Evolutionary conservation across 2,329 filamentous ascomycete species (phyloP).

Genomic region (Ceratocystis diversiconidia): DNA sequence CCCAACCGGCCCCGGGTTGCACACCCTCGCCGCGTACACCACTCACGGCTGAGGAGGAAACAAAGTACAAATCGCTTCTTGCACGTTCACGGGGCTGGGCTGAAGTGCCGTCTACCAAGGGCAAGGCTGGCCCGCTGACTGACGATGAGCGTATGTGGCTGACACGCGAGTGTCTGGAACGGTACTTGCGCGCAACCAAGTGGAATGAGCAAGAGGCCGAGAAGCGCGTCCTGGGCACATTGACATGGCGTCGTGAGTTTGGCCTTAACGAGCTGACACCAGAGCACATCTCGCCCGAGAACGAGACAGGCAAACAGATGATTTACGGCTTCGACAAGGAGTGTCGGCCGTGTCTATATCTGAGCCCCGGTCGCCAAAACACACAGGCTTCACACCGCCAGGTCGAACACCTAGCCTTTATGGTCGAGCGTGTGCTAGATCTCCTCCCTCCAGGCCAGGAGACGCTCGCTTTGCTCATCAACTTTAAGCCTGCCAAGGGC

Average conservation of each 20-base stretch:
- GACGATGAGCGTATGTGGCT: constrained; percentile 80
- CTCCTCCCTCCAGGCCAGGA: constrained; percentile 79
- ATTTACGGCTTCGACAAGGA: constrained; percentile 76
- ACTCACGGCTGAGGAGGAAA: constrained; percentile 61
- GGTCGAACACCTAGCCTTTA: constrained; percentile 87
- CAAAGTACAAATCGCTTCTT: constrained; percentile 70
- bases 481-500: constrained; percentile 69
- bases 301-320: constrained; percentile 92
- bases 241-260: constrained; percentile 84
- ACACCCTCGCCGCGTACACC: constrained; percentile 41
- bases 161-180: constrained; percentile 78
- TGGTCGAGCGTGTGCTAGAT: constrained; percentile 82
- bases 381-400: constrained; percentile 75
- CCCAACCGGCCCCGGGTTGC: constrained; percentile 40
- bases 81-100: constrained; percentile 41
- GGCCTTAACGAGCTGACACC: constrained; percentile 64
- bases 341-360: constrained; percentile 76
- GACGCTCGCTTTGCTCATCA: constrained; percentile 72
- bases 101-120: constrained; percentile 39
- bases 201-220: constrained; percentile 66
- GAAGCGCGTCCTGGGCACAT: constrained; percentile 64
- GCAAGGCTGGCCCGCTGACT: constrained; percentile 48
- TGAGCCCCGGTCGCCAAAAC: constrained; percentile 83
- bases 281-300: constrained; percentile 84
- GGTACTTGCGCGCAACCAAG: constrained; percentile 87